These are phyloP conservation scores for Sporothrix euskadiensis DNA, from an alignment of 2,329 filamentous ascomycete genomes.

Conservation along the genomic window DNA sequence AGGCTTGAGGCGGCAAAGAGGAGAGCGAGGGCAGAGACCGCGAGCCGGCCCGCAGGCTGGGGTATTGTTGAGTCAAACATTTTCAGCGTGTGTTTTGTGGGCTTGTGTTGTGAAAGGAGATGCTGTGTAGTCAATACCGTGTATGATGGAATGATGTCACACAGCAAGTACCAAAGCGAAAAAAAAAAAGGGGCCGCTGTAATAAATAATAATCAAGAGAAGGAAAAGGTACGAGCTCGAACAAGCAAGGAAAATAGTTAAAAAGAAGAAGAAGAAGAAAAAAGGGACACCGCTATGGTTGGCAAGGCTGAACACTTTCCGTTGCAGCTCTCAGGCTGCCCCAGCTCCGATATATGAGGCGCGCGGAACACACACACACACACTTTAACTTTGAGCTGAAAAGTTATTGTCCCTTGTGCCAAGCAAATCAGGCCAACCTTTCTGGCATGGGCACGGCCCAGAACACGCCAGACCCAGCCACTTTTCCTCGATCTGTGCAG, in stretches of 20 bases:
- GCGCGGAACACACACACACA: background rate
- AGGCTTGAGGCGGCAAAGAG: background rate
- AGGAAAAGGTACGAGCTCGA: background rate
- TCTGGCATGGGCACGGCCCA: background rate
- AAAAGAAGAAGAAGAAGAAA: background rate
- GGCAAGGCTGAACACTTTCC: slow-evolving; percentile 6
- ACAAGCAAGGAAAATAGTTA: background rate
- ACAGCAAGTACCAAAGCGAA: background rate
- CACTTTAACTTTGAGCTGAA: background rate
- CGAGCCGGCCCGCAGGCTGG: background rate
- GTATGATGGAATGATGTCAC: background rate
- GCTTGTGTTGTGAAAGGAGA: background rate
- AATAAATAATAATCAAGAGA: background rate
- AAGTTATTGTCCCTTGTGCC: background rate
- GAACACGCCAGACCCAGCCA: background rate
- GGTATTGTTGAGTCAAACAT: background rate
- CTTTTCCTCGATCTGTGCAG: background rate
- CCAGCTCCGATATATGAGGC: background rate
- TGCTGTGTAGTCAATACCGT: background rate
- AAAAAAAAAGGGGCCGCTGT: background rate
- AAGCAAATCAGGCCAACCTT: background rate
- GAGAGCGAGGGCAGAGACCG: background rate
- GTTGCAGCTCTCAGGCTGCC: background rate
- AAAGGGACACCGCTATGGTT: background rate
- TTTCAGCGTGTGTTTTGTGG: background rate